Percentiles rank a stretch among this genome's conserved stretches.
These are phyloP conservation scores for Moesziomyces sp. DNA, from an alignment of 1,284 basidiomycete genomes.

Conservation along the genomic window DNA sequence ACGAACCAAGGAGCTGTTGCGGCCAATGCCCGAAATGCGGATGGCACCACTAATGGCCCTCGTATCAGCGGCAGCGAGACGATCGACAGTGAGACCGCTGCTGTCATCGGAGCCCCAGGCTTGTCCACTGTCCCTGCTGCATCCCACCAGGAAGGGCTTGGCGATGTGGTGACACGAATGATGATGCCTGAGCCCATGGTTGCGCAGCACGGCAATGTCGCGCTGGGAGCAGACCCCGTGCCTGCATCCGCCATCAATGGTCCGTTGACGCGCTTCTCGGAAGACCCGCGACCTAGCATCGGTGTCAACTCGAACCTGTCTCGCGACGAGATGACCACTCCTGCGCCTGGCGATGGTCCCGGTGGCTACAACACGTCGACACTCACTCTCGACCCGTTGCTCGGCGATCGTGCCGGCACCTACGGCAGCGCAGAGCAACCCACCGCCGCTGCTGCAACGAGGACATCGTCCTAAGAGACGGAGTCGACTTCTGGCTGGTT, in stretches of 20 bases:
- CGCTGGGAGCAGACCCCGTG: neutral
- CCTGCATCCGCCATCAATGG: conserved; percentile 17
- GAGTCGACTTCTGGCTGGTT: neutral
- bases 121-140: conserved; percentile 19
- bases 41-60: conserved; percentile 7
- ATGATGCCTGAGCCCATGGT: conserved; percentile 24
- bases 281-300: conserved; percentile 30
- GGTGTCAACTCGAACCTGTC: conserved; percentile 27
- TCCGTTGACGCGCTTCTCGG: neutral
- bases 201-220: conserved; percentile 8
- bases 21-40: neutral
- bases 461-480: neutral
- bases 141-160: conserved; percentile 37
- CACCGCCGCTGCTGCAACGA: neutral
- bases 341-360: conserved; percentile 7
- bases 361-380: conserved; percentile 18
- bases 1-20: conserved; percentile 15
- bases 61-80: conserved; percentile 42
- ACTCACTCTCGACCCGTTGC: conserved; percentile 34
- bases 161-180: conserved; percentile 40
- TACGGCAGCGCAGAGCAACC: conserved; percentile 1
- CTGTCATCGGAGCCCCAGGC: conserved; percentile 26
- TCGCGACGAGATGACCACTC: conserved; percentile 10
- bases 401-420: conserved; percentile 25
- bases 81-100: conserved; percentile 45